phyloP scores from a whole-genome alignment of 2,329 filamentous ascomycete genomes.

The Xylariomycetidae sp. region DNA sequence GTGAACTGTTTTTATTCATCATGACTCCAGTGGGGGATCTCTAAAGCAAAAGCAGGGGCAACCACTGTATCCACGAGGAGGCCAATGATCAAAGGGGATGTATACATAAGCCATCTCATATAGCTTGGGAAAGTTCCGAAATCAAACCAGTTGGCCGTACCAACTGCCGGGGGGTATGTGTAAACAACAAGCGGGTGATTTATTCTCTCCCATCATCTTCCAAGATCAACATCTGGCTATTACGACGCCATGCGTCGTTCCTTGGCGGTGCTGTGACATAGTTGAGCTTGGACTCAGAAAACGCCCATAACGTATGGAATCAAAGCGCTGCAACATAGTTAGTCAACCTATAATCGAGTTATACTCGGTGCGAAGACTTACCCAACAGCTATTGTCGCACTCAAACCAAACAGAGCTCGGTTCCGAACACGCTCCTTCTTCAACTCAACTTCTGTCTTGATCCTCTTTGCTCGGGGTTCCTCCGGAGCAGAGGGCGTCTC shows the following conservation, averaged over 20 bases:
- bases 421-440: conserved; percentile 83
- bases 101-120: too few species aligned
- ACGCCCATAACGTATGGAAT: conserved; percentile 50
- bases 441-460: conserved; percentile 74
- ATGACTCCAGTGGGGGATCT: too few species aligned
- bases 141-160: background rate
- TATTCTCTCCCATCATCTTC: too few species aligned
- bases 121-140: conserved; percentile 1
- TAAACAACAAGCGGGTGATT: background rate
- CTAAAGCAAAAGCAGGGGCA: too few species aligned
- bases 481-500: conserved; percentile 38
- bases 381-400: conserved; percentile 84
- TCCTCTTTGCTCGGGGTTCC: conserved; percentile 64
- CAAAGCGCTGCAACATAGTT: conserved; percentile 29
- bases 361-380: conserved; percentile 59
- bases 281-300: conserved; percentile 29
- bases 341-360: conserved; percentile 1
- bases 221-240: too few species aligned
- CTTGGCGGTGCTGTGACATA: background rate
- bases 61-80: too few species aligned
- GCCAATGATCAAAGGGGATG: too few species aligned
- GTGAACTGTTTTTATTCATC: too few species aligned
- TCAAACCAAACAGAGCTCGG: conserved; percentile 79
- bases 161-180: conserved; percentile 2
- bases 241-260: too few species aligned